Evolutionary conservation across 2,329 filamentous ascomycete genomes (phyloP), one percentile per base, ranked within the genome.

Genomic region (Arachnopeziza araneosa): DNA sequence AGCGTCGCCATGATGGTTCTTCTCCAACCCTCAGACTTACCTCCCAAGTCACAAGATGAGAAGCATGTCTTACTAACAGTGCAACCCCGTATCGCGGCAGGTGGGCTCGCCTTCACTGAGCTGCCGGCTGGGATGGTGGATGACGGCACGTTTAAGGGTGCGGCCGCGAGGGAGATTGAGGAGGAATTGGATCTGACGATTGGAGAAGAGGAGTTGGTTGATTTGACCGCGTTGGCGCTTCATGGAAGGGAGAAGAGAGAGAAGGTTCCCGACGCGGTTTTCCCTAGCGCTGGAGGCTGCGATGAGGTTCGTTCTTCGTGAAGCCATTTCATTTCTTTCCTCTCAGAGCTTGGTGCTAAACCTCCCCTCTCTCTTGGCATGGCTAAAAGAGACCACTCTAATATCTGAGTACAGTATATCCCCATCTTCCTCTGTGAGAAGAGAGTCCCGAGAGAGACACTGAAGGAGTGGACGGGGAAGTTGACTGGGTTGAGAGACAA

Each of bases 101-200:
- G 80, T 1, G 81, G 80, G n/a, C 69, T 86, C 26, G 72, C 78
- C 48, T 79, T 85, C 63, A 74, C 80, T 2, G 80, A 86, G 69
- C 66, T 87, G 14, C 84, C 84, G 0, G 84, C 84, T 0, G 80
- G 83, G 7, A 81, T 85, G 82, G 77, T 85, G 2, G 80, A 84
- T 65, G 77, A 78, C 17, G 81, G 79, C 0, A 79, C 75, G 26
- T 86, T 87, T 67, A 76, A 77, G 14, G 84, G 84, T 24, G 76
- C 77, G 0, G 84, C 84, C 1, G 84, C 84, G 2, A 78, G 76
- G 66, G 84, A 87, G 74, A 83, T 87, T 10, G 63, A 81, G 61
- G 84, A 87, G 73, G 84, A 87, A 71, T 74, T 85, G 1, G 83
- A 81, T 6, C 67, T 86, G 12, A 75, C 75, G 54, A 84, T 87